These are phyloP conservation scores for Epichloe elymi DNA, from an alignment of 2,329 filamentous ascomycete species.

Conservation along the genomic window DNA sequence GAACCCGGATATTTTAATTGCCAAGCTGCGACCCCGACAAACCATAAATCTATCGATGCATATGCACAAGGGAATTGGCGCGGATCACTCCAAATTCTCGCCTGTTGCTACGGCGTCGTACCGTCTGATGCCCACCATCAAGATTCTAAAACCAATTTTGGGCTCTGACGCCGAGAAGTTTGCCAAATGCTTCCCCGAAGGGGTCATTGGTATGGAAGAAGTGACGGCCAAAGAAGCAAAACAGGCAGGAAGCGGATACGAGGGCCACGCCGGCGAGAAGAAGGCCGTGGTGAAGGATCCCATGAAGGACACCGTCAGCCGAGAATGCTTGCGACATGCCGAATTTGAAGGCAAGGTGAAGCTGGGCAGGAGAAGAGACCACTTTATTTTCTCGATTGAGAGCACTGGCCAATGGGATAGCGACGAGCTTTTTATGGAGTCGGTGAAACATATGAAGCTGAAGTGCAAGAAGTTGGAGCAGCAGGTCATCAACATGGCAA, in stretches of 20 bases:
- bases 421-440: slow-evolving; percentile 85
- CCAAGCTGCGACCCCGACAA: slow-evolving; percentile 86
- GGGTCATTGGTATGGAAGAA: slow-evolving; percentile 70
- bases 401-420: slow-evolving; percentile 92
- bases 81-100: slow-evolving; percentile 94
- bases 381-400: slow-evolving; percentile 95
- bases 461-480: slow-evolving; percentile 68
- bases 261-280: slow-evolving; percentile 62
- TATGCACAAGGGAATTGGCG: slow-evolving; percentile 86
- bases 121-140: slow-evolving; percentile 77
- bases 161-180: slow-evolving; percentile 85
- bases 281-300: slow-evolving; percentile 81
- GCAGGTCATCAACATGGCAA: slow-evolving; percentile 53
- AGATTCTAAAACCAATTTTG: slow-evolving; percentile 70
- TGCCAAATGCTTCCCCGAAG: slow-evolving; percentile 72
- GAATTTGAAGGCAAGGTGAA: slow-evolving; percentile 96
- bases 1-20: slow-evolving; percentile 86
- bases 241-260: slow-evolving; percentile 48
- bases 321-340: slow-evolving; percentile 79
- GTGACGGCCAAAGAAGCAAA: slow-evolving; percentile 55
- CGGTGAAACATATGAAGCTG: slow-evolving; percentile 68
- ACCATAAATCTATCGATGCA: slow-evolving; percentile 77
- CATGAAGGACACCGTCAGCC: slow-evolving; percentile 89
- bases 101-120: slow-evolving; percentile 93
- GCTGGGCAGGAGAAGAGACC: slow-evolving; percentile 77